Evolutionary conservation across 2,329 filamentous ascomycete species (phyloP).

Genomic region (Fusarium vanettenii): DNA sequence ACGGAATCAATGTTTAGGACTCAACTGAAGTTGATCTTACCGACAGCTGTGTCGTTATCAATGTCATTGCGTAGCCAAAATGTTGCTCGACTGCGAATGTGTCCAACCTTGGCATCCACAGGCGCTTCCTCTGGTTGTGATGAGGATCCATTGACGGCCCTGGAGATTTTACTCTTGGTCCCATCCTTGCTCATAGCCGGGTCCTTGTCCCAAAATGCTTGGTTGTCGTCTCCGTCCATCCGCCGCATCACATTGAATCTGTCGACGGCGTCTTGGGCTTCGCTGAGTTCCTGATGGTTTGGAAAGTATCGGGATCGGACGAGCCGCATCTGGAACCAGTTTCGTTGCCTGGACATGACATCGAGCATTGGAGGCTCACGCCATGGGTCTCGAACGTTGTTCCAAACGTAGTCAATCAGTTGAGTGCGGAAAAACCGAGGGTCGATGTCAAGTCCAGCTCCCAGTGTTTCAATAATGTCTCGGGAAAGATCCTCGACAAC

Average conservation of each 20-base stretch:
- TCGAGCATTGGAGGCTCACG: neutral
- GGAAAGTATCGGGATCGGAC: neutral
- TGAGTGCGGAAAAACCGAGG: neutral
- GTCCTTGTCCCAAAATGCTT: neutral
- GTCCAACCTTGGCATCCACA: neutral
- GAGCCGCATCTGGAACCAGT: neutral
- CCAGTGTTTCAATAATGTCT: neutral
- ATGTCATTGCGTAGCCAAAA: neutral
- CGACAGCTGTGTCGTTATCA: neutral
- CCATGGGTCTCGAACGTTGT: neutral
- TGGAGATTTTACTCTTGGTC: neutral
- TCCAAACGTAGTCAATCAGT: neutral
- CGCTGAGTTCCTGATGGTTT: neutral
- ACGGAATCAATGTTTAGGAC: neutral
- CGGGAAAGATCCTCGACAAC: slow-evolving; percentile 1
- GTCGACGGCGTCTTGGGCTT: neutral
- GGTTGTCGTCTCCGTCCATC: neutral
- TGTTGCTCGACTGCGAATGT: neutral
- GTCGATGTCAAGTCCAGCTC: neutral
- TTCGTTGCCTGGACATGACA: neutral
- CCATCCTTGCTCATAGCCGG: neutral
- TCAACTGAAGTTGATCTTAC: neutral
- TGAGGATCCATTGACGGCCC: neutral
- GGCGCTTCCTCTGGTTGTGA: neutral
- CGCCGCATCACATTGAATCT: neutral